Conservation (phyloP, 805 yeast species). For the Spathaspora hagerdaliae region DNA sequence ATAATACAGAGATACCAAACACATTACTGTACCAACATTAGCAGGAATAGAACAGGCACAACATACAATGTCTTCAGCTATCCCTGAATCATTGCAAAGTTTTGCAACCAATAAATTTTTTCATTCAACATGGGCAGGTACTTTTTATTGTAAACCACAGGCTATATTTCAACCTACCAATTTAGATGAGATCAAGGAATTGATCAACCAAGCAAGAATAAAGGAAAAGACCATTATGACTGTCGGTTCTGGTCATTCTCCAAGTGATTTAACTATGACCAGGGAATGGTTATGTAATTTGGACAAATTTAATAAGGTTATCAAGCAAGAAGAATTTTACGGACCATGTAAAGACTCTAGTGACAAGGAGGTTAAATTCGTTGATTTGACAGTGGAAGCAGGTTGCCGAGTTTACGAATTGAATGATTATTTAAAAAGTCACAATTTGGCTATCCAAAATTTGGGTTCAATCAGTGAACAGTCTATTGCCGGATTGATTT, state of each 20-base stretch:
- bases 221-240: constrained; percentile 66
- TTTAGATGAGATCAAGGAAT: constrained; percentile 61
- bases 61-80: constrained; percentile 11
- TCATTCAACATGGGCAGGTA: constrained; percentile 88
- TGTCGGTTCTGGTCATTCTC: constrained; percentile 94
- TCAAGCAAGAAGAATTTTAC: constrained; percentile 41
- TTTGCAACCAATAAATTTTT: constrained; percentile 38
- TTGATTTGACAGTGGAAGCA: constrained; percentile 93
- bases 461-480: constrained; percentile 93
- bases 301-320: constrained; percentile 65
- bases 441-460: constrained; percentile 80
- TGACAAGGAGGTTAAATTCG: constrained; percentile 51
- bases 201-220: constrained; percentile 64
- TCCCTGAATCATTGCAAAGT: constrained; percentile 29
- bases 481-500: constrained; percentile 90
- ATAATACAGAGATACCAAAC: background rate
- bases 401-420: constrained; percentile 78
- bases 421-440: constrained; percentile 58
- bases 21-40: too few species aligned
- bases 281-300: constrained; percentile 83
- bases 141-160: constrained; percentile 73
- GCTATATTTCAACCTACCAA: constrained; percentile 73
- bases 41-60: background rate
- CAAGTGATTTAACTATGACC: constrained; percentile 86
- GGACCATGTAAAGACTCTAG: constrained; percentile 28